These are phyloP conservation scores for Hura crepitans DNA, from an alignment of 441 rosid species.

Conservation along the genomic window DNA sequence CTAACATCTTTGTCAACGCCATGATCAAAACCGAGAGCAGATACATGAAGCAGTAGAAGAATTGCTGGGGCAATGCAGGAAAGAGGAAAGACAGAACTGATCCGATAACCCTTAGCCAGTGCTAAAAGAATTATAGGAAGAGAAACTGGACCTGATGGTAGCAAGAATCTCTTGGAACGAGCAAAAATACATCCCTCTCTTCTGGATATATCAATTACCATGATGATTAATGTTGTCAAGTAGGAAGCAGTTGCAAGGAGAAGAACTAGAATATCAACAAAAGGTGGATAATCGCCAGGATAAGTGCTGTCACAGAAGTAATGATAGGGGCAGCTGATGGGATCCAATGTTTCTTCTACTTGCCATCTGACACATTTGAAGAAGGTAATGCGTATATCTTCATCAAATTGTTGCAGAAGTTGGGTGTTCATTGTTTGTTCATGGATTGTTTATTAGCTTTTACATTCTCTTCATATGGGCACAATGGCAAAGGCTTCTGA, in stretches of 20 bases:
- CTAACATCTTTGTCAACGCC: conserved; percentile 44
- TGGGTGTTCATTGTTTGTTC: conserved; percentile 26
- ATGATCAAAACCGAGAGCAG: conserved; percentile 50
- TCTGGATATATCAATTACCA: conserved; percentile 38
- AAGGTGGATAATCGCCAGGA: conserved; percentile 48
- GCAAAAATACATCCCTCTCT: conserved; percentile 26
- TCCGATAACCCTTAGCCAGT: conserved; percentile 65
- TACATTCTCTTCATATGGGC: conserved; percentile 15
- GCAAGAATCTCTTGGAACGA: conserved; percentile 43
- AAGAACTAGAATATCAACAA: conserved; percentile 41
- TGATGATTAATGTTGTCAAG: conserved; percentile 38
- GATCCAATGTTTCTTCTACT: conserved; percentile 76
- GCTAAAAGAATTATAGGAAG: conserved; percentile 55
- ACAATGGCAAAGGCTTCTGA: background rate
- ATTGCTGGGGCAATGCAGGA: conserved; percentile 59
- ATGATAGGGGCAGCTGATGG: conserved; percentile 67
- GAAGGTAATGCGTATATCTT: conserved; percentile 44
- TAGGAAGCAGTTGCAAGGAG: conserved; percentile 39
- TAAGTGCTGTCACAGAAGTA: conserved; percentile 69
- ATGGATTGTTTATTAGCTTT: conserved; percentile 10
- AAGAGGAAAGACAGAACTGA: conserved; percentile 57
- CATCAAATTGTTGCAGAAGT: conserved; percentile 23
- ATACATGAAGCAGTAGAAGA: conserved; percentile 51
- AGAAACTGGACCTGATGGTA: conserved; percentile 64
- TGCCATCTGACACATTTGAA: conserved; percentile 82